Evolutionary conservation across 306 rosid species (phyloP), one percentile per base, ranked within the genome.

Genomic region (Sicyos baderoa): DNA sequence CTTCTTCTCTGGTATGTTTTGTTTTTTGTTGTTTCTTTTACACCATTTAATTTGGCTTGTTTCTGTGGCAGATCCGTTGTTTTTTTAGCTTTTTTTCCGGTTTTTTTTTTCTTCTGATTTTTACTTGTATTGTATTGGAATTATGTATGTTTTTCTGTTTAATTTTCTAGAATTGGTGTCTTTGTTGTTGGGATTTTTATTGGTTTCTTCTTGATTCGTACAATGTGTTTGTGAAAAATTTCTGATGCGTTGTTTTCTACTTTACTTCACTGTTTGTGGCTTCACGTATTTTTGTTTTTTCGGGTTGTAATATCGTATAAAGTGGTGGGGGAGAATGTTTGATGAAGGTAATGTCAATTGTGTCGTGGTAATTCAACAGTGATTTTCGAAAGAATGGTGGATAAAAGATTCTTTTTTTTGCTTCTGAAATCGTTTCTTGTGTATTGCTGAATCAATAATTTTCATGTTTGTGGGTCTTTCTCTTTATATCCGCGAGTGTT

Each of bases 1-100:
- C 80, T 54, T 87, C 80, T 54, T n/a, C 37, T 22, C 67, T 52
- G 91, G 96, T 86, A 61, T 75, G 75, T 84, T 53, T 54, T 42
- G 51, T 49, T 59, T 79, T 60, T 1, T 53, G 9, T 35, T 45
- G 47, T 72, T 75, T 51, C 47, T 21, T 68, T 35, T 53, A 15
- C 5, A 35, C 42, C 52, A 57, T 74, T 66, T 57, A 61, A 29
- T 29, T 55, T 70, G 68, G 76, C 60, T 66, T 42, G 68, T 50
- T 75, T 48, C 75, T 47, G 52, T 65, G 55, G 77, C 78, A 85
- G 97, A 91, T 90, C 95, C 88, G 82, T 83, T 66, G 16, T 21
- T 85, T 75, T 62, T 15, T 77, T 75, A 61, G 16, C 61, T 70
- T 60, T 35, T 52, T 54, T 45, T 29, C 37, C 4, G 5, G 40